Evolutionary conservation across 1,284 basidiomycete genomes (phyloP).

Genomic region (Ganoderma sinense): DNA sequence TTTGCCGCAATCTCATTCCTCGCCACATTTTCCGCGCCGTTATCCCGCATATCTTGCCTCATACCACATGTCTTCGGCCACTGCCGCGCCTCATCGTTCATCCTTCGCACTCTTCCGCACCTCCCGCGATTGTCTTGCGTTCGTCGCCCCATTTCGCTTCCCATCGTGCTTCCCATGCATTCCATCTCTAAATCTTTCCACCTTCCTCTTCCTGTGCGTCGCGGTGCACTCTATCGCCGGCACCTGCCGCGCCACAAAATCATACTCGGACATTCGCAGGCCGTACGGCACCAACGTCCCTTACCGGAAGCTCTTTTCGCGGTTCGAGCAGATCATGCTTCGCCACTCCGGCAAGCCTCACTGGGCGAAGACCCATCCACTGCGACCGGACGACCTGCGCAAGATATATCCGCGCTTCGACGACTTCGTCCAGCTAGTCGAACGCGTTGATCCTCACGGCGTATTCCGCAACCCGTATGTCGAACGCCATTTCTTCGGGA

Average conservation of each 20-base stretch:
- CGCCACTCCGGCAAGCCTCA: slow-evolving; percentile 88
- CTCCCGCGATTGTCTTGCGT: slow-evolving; percentile 1
- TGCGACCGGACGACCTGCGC: slow-evolving; percentile 73
- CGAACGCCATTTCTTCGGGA: slow-evolving; percentile 76
- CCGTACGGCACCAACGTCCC: slow-evolving; percentile 92
- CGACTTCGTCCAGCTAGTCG: slow-evolving; percentile 78
- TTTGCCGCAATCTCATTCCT: not conserved
- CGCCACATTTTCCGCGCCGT: slow-evolving; percentile 9
- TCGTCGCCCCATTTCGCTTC: slow-evolving; percentile 5
- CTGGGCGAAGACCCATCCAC: slow-evolving; percentile 95
- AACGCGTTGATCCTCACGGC: slow-evolving; percentile 81
- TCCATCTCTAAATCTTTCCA: slow-evolving; percentile 1
- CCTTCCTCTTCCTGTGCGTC: not conserved
- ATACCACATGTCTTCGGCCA: slow-evolving; percentile 7
- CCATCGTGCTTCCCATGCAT: not conserved
- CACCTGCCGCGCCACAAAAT: not conserved
- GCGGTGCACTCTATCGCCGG: not conserved
- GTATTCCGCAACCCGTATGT: slow-evolving; percentile 86
- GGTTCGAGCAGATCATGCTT: slow-evolving; percentile 81
- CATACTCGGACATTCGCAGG: slow-evolving; percentile 49
- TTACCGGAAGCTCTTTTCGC: slow-evolving; percentile 83
- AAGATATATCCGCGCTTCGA: slow-evolving; percentile 85
- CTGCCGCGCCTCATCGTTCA: slow-evolving; percentile 3
- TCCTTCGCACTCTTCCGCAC: not conserved
- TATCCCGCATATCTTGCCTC: slow-evolving; percentile 15